phyloP scores from a whole-genome alignment of 805 yeast species.

The Yarrowia deformans region DNA sequence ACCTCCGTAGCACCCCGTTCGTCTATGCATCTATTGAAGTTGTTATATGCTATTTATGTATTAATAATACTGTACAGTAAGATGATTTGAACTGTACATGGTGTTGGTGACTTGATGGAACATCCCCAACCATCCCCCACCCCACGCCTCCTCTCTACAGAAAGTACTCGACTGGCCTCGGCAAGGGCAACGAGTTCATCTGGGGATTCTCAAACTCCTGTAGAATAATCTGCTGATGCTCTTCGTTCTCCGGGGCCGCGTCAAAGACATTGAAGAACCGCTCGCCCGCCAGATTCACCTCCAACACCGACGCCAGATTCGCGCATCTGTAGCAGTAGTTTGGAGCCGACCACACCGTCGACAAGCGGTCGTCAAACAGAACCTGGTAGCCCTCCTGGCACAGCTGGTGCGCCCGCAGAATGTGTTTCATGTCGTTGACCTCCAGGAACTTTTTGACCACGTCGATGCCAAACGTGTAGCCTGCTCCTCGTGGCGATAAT shows the following conservation, averaged over 20 bases:
- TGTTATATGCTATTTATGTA: slow-evolving; percentile 5
- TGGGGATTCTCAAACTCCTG: slow-evolving; percentile 45
- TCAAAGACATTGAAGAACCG: slow-evolving; percentile 89
- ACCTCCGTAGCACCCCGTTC: background rate
- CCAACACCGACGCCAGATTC: slow-evolving; percentile 95
- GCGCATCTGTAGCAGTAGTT: slow-evolving; percentile 98
- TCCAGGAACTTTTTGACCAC: slow-evolving; percentile 86
- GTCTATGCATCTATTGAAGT: slow-evolving; percentile 11
- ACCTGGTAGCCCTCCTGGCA: slow-evolving; percentile 97
- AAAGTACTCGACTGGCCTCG: slow-evolving; percentile 37
- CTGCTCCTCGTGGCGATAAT: slow-evolving; percentile 95
- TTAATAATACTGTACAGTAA: background rate
- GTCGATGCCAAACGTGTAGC: slow-evolving; percentile 91
- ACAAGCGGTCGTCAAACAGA: slow-evolving; percentile 86
- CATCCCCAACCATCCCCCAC: too few relatives aligned
- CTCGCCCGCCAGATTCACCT: slow-evolving; percentile 72
- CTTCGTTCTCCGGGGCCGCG: slow-evolving; percentile 93
- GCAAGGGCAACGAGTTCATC: slow-evolving; percentile 15
- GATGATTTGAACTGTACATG: too few relatives aligned
- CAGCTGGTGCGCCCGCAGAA: slow-evolving; percentile 92
- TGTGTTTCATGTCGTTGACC: slow-evolving; percentile 77
- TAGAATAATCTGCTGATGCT: slow-evolving; percentile 52
- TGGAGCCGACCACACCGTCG: slow-evolving; percentile 99
- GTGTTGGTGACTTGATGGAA: too few relatives aligned
- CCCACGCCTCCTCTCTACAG: slow-evolving; percentile 1